Conservation (phyloP, 1,284 basidiomycete genomes). For the Microbotryum saponariae region DNA sequence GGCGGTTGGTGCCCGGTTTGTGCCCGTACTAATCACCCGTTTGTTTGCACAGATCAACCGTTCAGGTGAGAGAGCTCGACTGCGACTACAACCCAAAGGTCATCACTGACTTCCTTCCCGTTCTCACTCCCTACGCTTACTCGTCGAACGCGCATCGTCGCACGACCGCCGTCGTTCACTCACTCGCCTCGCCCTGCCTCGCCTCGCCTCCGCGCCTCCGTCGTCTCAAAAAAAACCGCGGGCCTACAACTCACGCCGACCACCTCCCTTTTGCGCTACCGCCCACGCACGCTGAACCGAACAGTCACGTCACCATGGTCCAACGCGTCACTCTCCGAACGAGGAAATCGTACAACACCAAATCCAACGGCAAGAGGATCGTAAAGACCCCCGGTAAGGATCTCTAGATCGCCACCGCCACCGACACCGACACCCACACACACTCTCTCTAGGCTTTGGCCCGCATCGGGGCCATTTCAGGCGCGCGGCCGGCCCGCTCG, state of each 20-base stretch:
- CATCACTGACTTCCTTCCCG: neutral
- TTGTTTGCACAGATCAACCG: neutral
- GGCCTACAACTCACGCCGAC: neutral
- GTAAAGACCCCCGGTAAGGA: constrained; percentile 74
- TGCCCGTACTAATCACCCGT: neutral
- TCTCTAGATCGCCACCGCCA: too few species aligned
- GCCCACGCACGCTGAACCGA: too few species aligned
- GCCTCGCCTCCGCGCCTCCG: too few species aligned
- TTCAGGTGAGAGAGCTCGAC: neutral
- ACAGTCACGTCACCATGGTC: constrained; percentile 26
- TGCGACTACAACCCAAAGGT: neutral
- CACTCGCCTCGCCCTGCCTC: too few species aligned
- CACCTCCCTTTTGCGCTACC: too few species aligned
- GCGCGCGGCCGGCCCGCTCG: neutral
- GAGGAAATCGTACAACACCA: constrained; percentile 97
- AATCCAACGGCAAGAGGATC: constrained; percentile 87
- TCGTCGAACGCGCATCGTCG: neutral
- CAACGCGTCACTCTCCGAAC: constrained; percentile 96
- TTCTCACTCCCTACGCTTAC: neutral
- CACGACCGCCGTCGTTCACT: too few species aligned
- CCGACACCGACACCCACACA: too few species aligned
- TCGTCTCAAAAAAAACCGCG: neutral
- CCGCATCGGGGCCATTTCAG: neutral
- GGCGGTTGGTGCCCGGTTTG: too few species aligned
- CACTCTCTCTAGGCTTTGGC: neutral